Evolutionary conservation across 768 basidiomycete species (phyloP), one percentile per base, ranked within the genome.

Genomic region (Paxillus ammoniavirescens): DNA sequence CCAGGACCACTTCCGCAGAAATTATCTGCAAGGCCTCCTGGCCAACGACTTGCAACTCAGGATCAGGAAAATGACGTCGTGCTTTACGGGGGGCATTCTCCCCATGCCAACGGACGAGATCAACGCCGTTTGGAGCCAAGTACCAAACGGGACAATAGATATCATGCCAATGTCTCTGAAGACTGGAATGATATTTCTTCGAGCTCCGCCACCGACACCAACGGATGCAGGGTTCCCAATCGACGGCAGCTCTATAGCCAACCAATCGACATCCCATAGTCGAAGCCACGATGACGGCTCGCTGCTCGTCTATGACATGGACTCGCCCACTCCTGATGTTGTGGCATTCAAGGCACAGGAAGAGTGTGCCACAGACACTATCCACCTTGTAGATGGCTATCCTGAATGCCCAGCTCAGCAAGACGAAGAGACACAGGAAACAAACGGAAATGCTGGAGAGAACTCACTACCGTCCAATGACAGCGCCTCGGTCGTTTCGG

Each of bases 61-160:
- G 4, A 17, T 51, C 5, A 62, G 54, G 33, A 56, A 47, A n/a
- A n/a, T 70, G 47, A 53, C 50, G 44, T 38, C 36, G n/a, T 63
- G 47, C 41, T 65, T 70, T 51, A 15, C 38, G 6, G 55, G 42
- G 2, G 26, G 10, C 9, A 35, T 35, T 21, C 55, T 70, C 5
- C 68, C 66, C 5, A 9, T 41, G 0, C 64, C 70, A n/a, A 45
- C 52, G 14, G 45, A 36, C 13, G 33, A 52, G 30, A 49, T 65
- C 36, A 53, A n/a, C 42, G 59, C 52, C n/a, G 58, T 59, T 12
- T 70, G 68, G 68, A 40, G 47, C 8, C 49, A 57, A 35, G n/a
- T 68, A 30, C 69, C 69, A n/a, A 70, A 70, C 17, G 10, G 45
- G 7, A 70, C 13, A 5, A 17, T 45, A 26, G 46, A 58, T 13